These are phyloP conservation scores for Pichia exigua DNA, from an alignment of 805 yeast species.

Conservation along the genomic window DNA sequence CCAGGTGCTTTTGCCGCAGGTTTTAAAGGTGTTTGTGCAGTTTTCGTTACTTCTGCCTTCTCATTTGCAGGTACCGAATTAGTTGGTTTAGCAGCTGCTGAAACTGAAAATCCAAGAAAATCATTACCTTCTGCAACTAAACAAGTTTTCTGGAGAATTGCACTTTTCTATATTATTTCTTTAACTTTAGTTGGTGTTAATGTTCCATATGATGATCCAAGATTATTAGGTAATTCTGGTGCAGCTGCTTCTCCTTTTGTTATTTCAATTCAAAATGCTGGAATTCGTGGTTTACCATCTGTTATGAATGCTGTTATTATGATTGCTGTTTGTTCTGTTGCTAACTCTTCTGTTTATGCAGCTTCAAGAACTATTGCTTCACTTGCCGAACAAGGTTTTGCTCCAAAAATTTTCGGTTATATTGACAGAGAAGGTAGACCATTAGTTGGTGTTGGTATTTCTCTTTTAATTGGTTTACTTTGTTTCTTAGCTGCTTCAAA, in stretches of 20 bases:
- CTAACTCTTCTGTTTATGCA: conserved; percentile 67
- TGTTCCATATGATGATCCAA: conserved; percentile 49
- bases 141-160: conserved; percentile 58
- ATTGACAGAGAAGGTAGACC: conserved; percentile 76
- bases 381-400: conserved; percentile 60
- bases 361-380: conserved; percentile 63
- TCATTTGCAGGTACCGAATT: conserved; percentile 63
- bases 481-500: conserved; percentile 56
- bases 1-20: conserved; percentile 51
- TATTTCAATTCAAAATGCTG: conserved; percentile 54
- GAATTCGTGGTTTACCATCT: conserved; percentile 56
- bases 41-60: conserved; percentile 54
- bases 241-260: conserved; percentile 62
- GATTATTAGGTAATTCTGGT: conserved; percentile 40
- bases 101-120: conserved; percentile 53
- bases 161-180: conserved; percentile 49
- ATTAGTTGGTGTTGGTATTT: conserved; percentile 50
- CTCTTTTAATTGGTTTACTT: conserved; percentile 46
- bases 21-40: conserved; percentile 59
- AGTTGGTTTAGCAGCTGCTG: conserved; percentile 60
- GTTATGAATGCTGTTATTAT: conserved; percentile 67
- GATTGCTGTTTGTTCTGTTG: conserved; percentile 64
- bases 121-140: conserved; percentile 57
- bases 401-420: conserved; percentile 53
- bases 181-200: conserved; percentile 48